Evolutionary conservation across 345 rosid species (phyloP).

Genomic region (Salix brachista): DNA sequence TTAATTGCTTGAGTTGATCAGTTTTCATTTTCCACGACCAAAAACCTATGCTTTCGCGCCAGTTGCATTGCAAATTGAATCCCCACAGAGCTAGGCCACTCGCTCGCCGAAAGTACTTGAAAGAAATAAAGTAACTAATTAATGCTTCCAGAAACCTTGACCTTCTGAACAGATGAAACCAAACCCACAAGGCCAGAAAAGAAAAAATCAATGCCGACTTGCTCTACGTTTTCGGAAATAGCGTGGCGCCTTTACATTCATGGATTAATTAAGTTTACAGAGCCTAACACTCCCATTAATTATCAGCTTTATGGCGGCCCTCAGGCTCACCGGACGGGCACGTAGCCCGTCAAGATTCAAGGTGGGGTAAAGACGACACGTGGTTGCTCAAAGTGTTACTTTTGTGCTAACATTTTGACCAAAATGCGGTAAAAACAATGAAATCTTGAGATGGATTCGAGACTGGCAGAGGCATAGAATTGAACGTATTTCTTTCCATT

Average conservation of each 20-base stretch:
- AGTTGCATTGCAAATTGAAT: neutral
- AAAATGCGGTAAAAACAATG: neutral
- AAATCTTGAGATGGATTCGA: neutral
- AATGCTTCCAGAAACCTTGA: neutral
- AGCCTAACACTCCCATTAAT: too few relatives aligned
- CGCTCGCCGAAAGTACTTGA: neutral
- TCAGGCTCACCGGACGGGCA: too few relatives aligned
- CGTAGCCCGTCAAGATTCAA: too few relatives aligned
- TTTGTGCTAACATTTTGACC: neutral
- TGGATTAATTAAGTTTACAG: too few relatives aligned
- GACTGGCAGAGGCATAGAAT: too few relatives aligned
- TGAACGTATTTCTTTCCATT: too few relatives aligned
- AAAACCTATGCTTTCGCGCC: conserved; percentile 22
- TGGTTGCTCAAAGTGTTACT: too few relatives aligned
- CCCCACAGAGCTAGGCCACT: neutral
- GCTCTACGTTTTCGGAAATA: too few relatives aligned
- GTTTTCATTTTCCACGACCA: conserved; percentile 37
- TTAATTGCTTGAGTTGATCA: conserved; percentile 4
- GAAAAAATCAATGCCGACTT: neutral
- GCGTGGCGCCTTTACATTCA: too few relatives aligned
- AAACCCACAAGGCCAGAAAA: neutral
- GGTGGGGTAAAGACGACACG: too few relatives aligned
- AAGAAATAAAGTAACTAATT: too few relatives aligned
- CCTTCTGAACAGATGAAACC: neutral
- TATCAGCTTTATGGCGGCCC: too few relatives aligned